phyloP scores from a whole-genome alignment of 306 rosid species.

The Echinosophora koreensis region DNA sequence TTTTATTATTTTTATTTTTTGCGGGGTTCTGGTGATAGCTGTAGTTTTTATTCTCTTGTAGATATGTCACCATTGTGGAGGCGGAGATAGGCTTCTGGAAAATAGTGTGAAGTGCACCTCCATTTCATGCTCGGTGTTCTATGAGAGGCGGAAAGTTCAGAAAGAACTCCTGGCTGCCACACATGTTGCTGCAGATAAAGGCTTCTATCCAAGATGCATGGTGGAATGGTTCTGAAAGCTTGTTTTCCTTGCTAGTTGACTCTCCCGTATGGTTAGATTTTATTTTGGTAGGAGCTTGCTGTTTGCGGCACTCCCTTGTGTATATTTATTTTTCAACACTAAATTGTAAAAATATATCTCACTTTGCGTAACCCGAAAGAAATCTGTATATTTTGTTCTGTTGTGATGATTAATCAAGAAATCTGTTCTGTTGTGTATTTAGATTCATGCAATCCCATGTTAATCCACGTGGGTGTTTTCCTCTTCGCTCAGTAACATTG shows the following conservation, averaged over 20 bases:
- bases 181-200: slow-evolving; percentile 71
- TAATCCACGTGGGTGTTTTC: not conserved
- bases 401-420: not conserved
- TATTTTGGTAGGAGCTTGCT: not conserved
- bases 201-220: slow-evolving; percentile 75
- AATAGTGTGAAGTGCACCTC: slow-evolving; percentile 85
- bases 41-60: slow-evolving; percentile 42
- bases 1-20: not conserved
- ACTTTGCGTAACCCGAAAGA: not conserved
- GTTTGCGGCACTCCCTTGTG: not conserved
- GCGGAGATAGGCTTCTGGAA: slow-evolving; percentile 74
- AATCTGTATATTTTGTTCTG: slow-evolving; percentile 1
- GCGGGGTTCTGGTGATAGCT: slow-evolving; percentile 7
- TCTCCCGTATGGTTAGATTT: not conserved
- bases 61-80: slow-evolving; percentile 95
- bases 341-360: not conserved
- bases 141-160: slow-evolving; percentile 85
- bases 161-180: slow-evolving; percentile 77
- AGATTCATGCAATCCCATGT: not conserved
- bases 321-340: not conserved
- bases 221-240: slow-evolving; percentile 78
- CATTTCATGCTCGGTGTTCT: slow-evolving; percentile 82
- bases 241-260: not conserved
- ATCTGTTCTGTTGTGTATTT: not conserved
- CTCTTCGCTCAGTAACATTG: not conserved